phyloP scores from a whole-genome alignment of 345 rosid genomes.

The Syzygium oleosum region DNA sequence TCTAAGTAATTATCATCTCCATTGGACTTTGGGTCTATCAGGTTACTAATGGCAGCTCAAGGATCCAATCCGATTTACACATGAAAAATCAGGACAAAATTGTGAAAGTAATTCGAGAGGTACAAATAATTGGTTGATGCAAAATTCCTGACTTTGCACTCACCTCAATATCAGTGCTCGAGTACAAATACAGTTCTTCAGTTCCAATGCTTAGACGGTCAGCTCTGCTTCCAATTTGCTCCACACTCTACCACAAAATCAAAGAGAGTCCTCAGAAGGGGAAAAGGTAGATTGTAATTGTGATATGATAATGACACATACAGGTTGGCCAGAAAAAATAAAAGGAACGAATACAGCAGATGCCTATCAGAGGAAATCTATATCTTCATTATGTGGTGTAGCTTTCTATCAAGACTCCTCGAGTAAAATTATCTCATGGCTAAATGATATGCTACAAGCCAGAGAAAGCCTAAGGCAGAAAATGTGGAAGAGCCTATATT shows the following conservation, averaged over 20 bases:
- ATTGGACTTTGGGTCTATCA: not conserved
- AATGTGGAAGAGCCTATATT: not conserved
- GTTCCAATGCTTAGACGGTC: constrained; percentile 59
- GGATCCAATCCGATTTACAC: not conserved
- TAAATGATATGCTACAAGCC: not conserved
- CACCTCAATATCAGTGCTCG: constrained; percentile 91
- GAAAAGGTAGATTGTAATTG: not conserved
- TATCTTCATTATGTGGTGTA: not conserved
- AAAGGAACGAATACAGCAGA: not conserved
- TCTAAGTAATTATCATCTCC: not conserved
- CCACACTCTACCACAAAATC: constrained; percentile 55
- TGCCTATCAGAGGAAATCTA: not conserved
- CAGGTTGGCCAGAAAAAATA: not conserved
- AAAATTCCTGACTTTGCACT: not conserved
- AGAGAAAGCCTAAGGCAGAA: not conserved
- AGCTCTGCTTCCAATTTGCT: constrained; percentile 88
- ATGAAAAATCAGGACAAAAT: not conserved
- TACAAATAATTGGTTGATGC: not conserved
- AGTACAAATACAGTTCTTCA: constrained; percentile 64
- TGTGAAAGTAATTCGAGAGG: not conserved
- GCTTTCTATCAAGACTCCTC: not conserved
- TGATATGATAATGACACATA: not conserved
- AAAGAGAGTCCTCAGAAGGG: not conserved
- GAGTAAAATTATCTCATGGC: not conserved
- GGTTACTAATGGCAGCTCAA: not conserved